phyloP scores from a whole-genome alignment of 2,329 filamentous ascomycete genomes.

The Fusarium agapanthi region DNA sequence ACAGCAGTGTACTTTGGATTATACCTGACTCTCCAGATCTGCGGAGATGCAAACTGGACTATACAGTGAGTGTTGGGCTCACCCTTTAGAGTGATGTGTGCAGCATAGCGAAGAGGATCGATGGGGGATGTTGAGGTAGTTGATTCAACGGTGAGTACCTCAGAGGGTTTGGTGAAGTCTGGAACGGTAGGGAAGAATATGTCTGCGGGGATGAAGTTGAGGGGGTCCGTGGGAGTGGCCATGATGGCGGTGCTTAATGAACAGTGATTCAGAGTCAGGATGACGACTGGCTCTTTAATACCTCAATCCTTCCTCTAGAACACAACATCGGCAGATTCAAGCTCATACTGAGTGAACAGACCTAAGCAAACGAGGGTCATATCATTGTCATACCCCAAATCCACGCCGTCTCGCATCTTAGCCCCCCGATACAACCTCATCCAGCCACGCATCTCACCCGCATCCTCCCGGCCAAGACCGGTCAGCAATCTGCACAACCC shows the following conservation, averaged over 20 bases:
- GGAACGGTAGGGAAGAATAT: background rate
- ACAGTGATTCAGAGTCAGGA: too few relatives aligned
- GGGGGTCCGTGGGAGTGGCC: background rate
- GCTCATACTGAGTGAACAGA: background rate
- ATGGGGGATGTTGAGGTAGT: background rate
- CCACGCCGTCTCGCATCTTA: background rate
- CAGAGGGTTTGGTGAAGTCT: background rate
- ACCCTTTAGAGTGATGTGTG: background rate
- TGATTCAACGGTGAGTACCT: background rate
- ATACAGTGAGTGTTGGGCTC: background rate
- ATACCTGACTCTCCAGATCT: background rate
- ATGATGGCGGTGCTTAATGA: background rate
- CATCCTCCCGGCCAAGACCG: background rate
- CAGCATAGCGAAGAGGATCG: background rate
- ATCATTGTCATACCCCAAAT: background rate
- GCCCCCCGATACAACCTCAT: background rate
- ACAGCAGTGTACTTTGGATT: background rate
- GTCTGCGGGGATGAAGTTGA: slow-evolving; percentile 1
- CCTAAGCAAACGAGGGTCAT: background rate
- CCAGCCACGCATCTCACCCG: background rate
- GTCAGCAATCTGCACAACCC: background rate
- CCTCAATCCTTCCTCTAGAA: background rate
- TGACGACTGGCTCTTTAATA: background rate
- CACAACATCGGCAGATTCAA: background rate
- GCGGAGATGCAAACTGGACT: background rate